A percentile compares a stretch with the other conserved stretches of the same genome.
phyloP scores from a whole-genome alignment of 2,329 filamentous ascomycete species.

The Knoxdaviesia proteae region DNA sequence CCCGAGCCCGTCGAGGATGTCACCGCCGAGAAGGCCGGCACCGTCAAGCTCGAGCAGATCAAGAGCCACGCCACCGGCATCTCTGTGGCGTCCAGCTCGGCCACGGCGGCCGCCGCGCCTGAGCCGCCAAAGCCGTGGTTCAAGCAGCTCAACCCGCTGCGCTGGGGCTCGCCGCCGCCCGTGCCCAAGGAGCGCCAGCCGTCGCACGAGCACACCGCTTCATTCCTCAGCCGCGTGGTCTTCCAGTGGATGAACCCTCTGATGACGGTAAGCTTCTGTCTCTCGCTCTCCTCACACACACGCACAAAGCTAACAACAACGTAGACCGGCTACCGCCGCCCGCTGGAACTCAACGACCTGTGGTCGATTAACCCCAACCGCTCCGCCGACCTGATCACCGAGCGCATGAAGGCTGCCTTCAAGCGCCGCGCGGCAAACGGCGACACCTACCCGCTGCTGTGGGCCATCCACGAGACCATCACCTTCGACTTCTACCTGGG shows the following conservation, averaged over 20 bases:
- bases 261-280: constrained; percentile 42
- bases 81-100: constrained; percentile 23
- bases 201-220: constrained; percentile 52
- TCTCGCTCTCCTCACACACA: background rate
- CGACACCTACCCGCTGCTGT: constrained; percentile 52
- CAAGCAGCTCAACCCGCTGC: constrained; percentile 37
- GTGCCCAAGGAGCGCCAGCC: constrained; percentile 29
- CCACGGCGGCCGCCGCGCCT: constrained; percentile 10
- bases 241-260: constrained; percentile 84
- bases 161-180: constrained; percentile 34
- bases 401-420: constrained; percentile 47
- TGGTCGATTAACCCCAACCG: constrained; percentile 75
- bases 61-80: constrained; percentile 32
- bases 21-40: constrained; percentile 1
- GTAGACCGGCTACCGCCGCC: constrained; percentile 65
- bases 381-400: constrained; percentile 47
- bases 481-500: constrained; percentile 69
- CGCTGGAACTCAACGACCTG: constrained; percentile 66
- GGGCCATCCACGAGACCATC: constrained; percentile 74
- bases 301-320: constrained; percentile 1
- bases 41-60: constrained; percentile 15
- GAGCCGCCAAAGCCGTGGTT: constrained; percentile 36
- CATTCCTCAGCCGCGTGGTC: constrained; percentile 52
- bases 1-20: constrained; percentile 3
- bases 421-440: constrained; percentile 44